phyloP scores from a whole-genome alignment of 805 yeast genomes.

The Nakazawaea ambrosiae region DNA sequence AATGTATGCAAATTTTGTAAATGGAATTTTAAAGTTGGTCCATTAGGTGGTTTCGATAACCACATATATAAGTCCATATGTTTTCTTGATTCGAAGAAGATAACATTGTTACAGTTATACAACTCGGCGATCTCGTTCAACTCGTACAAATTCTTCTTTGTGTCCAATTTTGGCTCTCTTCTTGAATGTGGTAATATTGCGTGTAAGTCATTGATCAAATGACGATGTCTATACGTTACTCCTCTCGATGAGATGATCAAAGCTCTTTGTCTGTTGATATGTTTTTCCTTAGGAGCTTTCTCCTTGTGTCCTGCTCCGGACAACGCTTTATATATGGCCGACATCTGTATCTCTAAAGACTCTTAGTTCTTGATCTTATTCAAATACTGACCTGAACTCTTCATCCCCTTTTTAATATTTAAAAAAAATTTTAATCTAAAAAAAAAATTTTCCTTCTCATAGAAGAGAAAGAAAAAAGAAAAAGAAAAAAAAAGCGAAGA shows the following conservation, averaged over 20 bases:
- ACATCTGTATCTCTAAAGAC: no score
- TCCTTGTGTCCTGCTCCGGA: slow-evolving; percentile 28
- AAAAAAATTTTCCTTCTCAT: neutral
- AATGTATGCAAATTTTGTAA: slow-evolving; percentile 92
- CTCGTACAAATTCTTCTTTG: slow-evolving; percentile 81
- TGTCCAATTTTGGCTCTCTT: slow-evolving; percentile 93
- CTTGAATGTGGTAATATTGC: slow-evolving; percentile 87
- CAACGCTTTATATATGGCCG: slow-evolving; percentile 66
- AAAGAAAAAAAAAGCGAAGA: neutral
- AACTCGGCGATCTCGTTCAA: slow-evolving; percentile 94
- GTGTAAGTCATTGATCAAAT: slow-evolving; percentile 75
- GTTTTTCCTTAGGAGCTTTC: slow-evolving; percentile 38
- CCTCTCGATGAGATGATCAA: slow-evolving; percentile 91
- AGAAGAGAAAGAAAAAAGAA: neutral
- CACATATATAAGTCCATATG: slow-evolving; percentile 93
- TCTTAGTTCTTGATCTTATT: no score
- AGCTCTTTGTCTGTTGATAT: slow-evolving; percentile 82
- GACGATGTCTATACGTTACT: slow-evolving; percentile 92
- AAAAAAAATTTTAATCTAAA: slow-evolving; percentile 6
- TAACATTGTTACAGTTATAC: slow-evolving; percentile 92
- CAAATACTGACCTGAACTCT: neutral
- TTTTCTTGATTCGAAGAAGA: slow-evolving; percentile 93
- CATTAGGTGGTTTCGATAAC: slow-evolving; percentile 95
- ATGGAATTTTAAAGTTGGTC: slow-evolving; percentile 92
- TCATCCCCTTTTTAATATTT: slow-evolving; percentile 2